Percentiles rank a stretch among this genome's conserved stretches.
Evolutionary conservation across 164 flowering plant genomes (phyloP).

Genomic region (Vitis rupestris): DNA sequence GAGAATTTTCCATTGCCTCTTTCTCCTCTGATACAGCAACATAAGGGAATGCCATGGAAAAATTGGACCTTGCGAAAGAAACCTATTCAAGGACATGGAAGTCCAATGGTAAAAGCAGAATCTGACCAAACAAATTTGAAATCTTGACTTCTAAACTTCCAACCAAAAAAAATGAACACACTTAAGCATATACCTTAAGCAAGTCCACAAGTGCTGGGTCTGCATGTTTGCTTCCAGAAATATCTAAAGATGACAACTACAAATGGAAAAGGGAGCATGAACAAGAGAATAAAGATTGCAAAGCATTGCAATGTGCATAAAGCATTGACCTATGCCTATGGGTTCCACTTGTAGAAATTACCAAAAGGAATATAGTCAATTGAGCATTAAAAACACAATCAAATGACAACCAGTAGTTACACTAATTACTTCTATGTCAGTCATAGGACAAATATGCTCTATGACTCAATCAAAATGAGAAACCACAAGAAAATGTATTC

Average conservation of each 20-base stretch:
- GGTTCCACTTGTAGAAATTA: not conserved
- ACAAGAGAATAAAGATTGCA: not conserved
- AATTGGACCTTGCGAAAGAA: slow-evolving; percentile 59
- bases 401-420: too few relatives aligned
- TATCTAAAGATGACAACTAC: slow-evolving; percentile 61
- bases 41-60: slow-evolving; percentile 89
- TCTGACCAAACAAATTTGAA: not conserved
- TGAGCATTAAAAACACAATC: too few relatives aligned
- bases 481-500: not conserved
- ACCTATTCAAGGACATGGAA: slow-evolving; percentile 39
- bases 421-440: too few relatives aligned
- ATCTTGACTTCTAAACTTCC: not conserved
- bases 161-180: not conserved
- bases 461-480: not conserved
- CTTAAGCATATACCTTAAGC: slow-evolving; percentile 54
- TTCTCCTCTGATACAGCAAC: slow-evolving; percentile 51
- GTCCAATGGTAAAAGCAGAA: not conserved
- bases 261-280: slow-evolving; percentile 16
- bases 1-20: slow-evolving; percentile 52
- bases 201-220: slow-evolving; percentile 59
- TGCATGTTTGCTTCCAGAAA: slow-evolving; percentile 34
- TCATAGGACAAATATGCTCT: not conserved
- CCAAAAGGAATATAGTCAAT: too few relatives aligned
- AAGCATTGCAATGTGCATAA: not conserved
- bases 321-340: not conserved